Base-by-base conservation (phyloP, 768 basidiomycete genomes). In the Dendrothele bispora region DNA sequence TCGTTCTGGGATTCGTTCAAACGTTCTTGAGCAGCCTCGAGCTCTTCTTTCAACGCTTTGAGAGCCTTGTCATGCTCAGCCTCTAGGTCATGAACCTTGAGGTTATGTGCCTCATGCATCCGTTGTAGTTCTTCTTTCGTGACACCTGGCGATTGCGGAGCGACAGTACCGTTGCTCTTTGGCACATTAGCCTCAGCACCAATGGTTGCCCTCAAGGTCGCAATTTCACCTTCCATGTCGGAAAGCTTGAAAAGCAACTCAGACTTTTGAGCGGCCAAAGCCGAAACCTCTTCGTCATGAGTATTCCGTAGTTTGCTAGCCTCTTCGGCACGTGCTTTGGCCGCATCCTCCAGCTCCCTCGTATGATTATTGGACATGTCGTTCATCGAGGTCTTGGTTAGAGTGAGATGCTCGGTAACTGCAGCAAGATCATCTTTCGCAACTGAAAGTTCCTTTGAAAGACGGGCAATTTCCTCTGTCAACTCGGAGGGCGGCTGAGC, bases 21-120 rank as follows among this genome's bases (percentile, higher is more conserved):
- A 59, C 73, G 79, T 22, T 58, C 51, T 48, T 74, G 66, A 11
- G 80, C 69, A 8, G 64, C 66, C 28, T 84, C 82, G 7, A 90
- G 72, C 57, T 89, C 77, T 28, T 77, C 76, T 58, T 67, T 74
- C 41, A 85, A 45, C 30, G 55, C 70, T 55, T 78, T 79, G 39
- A 82, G 61, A 22, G 69, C 70, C 55, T 82, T 83, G 25, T 83
- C 81, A 57, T 88, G 80, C 18, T 78, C 79, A 14, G 83, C 82
- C 61, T 86, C 74, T 46, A 91, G 53, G 65, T 92, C 89, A 43
- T 83, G 70, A 54, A 94, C 61, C 70, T 86, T 92, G 52, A 86
- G 72, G 61, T 87, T 88, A 63, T 94, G 91, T 5, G 91, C 91
- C 62, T 90, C 86, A 54, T 93, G 87, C 59, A 89, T 67, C 58